Conservation (phyloP, 169 alveolate genomes). For the Eimeria falciformis region DNA sequence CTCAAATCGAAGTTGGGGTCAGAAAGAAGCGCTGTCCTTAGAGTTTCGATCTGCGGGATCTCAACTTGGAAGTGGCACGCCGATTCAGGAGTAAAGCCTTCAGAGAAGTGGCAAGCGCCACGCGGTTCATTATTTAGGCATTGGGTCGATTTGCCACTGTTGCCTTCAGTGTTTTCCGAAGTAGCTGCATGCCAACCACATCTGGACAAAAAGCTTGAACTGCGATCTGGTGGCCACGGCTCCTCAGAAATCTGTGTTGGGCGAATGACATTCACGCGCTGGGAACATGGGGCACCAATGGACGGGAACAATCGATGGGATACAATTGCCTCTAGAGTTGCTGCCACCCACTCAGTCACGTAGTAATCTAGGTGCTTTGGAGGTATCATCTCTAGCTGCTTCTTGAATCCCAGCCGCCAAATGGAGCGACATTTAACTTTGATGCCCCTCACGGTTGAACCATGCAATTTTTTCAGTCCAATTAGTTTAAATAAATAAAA, state of each 20-base stretch:
- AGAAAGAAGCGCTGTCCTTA: conserved; percentile 42
- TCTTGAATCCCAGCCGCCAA: background rate
- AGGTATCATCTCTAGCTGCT: conserved; percentile 38
- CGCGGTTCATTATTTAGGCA: background rate
- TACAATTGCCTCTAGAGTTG: conserved; percentile 56
- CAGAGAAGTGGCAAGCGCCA: conserved; percentile 38
- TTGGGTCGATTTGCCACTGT: background rate
- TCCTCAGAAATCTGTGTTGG: conserved; percentile 39
- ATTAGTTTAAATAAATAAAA: too few species aligned
- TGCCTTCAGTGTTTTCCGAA: background rate
- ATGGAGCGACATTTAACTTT: background rate
- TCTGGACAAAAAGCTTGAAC: background rate
- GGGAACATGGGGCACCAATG: conserved; percentile 23
- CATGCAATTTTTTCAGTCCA: too few species aligned
- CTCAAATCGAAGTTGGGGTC: conserved; percentile 49
- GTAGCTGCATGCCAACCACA: background rate
- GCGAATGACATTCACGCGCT: conserved; percentile 29
- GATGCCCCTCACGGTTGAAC: background rate
- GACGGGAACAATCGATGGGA: conserved; percentile 36
- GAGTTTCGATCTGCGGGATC: conserved; percentile 42
- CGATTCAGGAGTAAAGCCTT: conserved; percentile 30
- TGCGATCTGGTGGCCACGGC: conserved; percentile 6
- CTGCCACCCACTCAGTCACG: conserved; percentile 64
- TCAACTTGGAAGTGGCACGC: conserved; percentile 41
- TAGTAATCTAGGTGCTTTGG: conserved; percentile 40